Conservation (phyloP, 352 stramenopile genomes). For the Plasmopara halstedii region DNA sequence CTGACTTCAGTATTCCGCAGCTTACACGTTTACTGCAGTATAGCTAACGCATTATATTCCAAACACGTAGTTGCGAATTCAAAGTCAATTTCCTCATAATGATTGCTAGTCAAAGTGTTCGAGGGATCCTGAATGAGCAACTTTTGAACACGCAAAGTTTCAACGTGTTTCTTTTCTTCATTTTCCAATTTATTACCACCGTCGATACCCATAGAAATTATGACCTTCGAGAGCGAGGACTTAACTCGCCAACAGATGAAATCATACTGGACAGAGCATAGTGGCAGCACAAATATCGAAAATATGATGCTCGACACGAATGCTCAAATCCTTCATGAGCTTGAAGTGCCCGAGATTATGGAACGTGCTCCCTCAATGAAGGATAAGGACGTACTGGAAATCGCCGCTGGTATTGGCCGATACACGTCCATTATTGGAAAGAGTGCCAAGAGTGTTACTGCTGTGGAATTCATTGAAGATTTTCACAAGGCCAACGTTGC, state of each 20-base stretch:
- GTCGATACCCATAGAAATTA: constrained; percentile 14
- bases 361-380: constrained; percentile 50
- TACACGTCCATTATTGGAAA: constrained; percentile 52
- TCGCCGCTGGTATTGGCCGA: constrained; percentile 56
- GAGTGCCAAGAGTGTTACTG: constrained; percentile 43
- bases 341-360: constrained; percentile 75
- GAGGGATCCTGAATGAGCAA: constrained; percentile 10
- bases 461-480: constrained; percentile 74
- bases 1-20: constrained; percentile 9
- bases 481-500: constrained; percentile 59
- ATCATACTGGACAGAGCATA: constrained; percentile 72
- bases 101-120: too few species aligned
- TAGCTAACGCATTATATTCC: background rate
- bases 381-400: constrained; percentile 57
- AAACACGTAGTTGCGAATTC: constrained; percentile 21
- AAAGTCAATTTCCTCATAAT: too few species aligned
- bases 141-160: constrained; percentile 18
- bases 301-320: constrained; percentile 85
- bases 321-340: constrained; percentile 58
- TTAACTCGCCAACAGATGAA: constrained; percentile 66
- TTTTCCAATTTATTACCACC: constrained; percentile 5
- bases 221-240: constrained; percentile 31
- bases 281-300: constrained; percentile 50
- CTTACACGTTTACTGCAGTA: background rate
- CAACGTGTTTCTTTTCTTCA: constrained; percentile 20